Percentiles rank a stretch among this genome's conserved stretches.
phyloP scores from a whole-genome alignment of 169 alveolate genomes.

The Cryptosporidium meleagridis region DNA sequence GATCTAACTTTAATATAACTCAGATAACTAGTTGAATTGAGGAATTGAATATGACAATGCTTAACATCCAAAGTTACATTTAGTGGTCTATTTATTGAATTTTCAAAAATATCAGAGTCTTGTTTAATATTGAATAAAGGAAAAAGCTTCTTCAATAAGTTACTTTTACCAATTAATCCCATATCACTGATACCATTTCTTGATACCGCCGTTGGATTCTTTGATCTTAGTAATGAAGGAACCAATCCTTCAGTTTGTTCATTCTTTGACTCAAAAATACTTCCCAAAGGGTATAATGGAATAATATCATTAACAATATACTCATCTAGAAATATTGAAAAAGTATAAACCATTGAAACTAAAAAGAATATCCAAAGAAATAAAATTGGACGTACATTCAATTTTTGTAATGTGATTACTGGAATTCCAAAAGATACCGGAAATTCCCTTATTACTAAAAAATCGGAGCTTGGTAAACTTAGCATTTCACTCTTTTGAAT shows the following conservation, averaged over 20 bases:
- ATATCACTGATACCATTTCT: background rate
- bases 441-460: constrained; percentile 7
- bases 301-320: constrained; percentile 46
- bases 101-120: background rate
- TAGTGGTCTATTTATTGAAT: background rate
- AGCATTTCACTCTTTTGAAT: background rate
- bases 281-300: constrained; percentile 21
- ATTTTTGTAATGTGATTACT: constrained; percentile 17
- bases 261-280: background rate
- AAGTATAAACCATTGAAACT: background rate
- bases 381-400: constrained; percentile 34
- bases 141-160: background rate
- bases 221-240: constrained; percentile 34
- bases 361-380: constrained; percentile 14
- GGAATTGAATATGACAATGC: constrained; percentile 52
- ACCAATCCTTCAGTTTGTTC: background rate
- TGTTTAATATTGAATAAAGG: background rate
- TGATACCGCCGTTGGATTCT: background rate
- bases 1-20: constrained; percentile 56
- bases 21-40: constrained; percentile 20
- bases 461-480: constrained; percentile 51
- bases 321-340: constrained; percentile 14
- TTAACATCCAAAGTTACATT: constrained; percentile 44
- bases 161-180: background rate
- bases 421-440: constrained; percentile 61